Evolutionary conservation across 2,329 filamentous ascomycete genomes (phyloP), one percentile per base, ranked within the genome.

Genomic region (Cercospora sp.): DNA sequence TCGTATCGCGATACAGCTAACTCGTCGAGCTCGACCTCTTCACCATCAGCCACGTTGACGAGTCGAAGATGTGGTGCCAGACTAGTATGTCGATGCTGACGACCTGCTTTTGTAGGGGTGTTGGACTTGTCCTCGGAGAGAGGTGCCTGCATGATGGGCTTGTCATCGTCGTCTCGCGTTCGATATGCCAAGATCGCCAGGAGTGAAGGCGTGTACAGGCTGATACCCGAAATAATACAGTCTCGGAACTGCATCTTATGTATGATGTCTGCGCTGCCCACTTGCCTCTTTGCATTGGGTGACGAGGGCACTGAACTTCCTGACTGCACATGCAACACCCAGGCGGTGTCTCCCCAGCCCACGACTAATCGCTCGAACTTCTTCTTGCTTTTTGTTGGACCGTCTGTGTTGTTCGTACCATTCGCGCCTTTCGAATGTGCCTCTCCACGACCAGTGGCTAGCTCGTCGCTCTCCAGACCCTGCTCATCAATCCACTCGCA

Each of bases 181-280:
- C 93, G 89, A 81, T 96, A 97, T 77, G 94, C 94, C 81, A 99
- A 90, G 75, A 98, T 91, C 75, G 97, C 87, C 80, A 99, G 86
- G 73, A 97, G 85, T 77, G 88, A 95, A 78, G 93, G 92, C 78
- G 93, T 97, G 88, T 97, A 98, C 81, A 99, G 86, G 72, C 94
- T 96, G 80, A 99, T 91, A 76, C 95, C 95, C 78, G 95, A 97
- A 83, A 99, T 93, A 79, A 97, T 93, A 84, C 95, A 98, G 83
- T 99, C 95, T 81, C 95, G 79, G 73, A 84, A 96, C 76, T 93
- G 91, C 81, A 98, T 87, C 91, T 86, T 94, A 80, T 96, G 96
- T 70, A 93, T 89, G 77, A 98, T 94, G 78, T 97, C 93, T 60
- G 93, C 94, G 73, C 89, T 90, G 31, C 93, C 94, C 73, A 91